Percentiles rank a stretch among this genome's conserved stretches.
These are phyloP conservation scores for Serendipita indica DNA, from an alignment of 768 basidiomycete genomes.

Conservation along the genomic window DNA sequence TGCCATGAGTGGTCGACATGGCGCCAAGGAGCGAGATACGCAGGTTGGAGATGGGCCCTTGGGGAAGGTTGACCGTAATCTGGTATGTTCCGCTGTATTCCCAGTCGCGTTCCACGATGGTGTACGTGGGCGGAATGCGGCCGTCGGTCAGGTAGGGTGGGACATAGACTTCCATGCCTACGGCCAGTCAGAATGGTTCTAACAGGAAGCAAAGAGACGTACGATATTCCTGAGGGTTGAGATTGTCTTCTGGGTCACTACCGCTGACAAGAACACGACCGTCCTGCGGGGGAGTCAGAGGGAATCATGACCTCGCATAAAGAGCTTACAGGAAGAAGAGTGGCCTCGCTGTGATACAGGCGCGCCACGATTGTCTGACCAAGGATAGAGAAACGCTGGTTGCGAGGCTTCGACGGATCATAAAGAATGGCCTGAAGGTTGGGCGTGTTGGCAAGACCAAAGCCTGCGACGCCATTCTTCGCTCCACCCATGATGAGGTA, in stretches of 20 bases:
- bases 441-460: conserved; percentile 16
- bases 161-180: conserved; percentile 17
- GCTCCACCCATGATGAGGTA: conserved; percentile 14
- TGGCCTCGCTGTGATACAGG: conserved; percentile 18
- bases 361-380: conserved; percentile 17
- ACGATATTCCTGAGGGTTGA: conserved; percentile 17
- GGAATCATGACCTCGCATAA: neutral
- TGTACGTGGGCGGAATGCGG: conserved; percentile 15
- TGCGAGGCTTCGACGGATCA: conserved; percentile 44
- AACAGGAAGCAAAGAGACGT: too few relatives aligned
- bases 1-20: conserved; percentile 15
- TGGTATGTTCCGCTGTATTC: conserved; percentile 35
- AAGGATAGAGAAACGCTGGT: conserved; percentile 39
- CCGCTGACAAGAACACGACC: conserved; percentile 17
- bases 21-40: conserved; percentile 15
- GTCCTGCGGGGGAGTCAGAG: conserved; percentile 8
- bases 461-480: conserved; percentile 16
- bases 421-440: conserved; percentile 55
- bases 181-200: too few relatives aligned
- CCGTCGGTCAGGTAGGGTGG: conserved; percentile 17
- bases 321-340: conserved; percentile 12
- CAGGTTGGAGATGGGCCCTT: conserved; percentile 25
- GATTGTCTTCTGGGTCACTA: conserved; percentile 15
- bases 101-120: conserved; percentile 56
- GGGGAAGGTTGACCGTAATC: conserved; percentile 30